These are phyloP conservation scores for Exophiala aquamarina DNA, from an alignment of 2,329 filamentous ascomycete species.

Conservation along the genomic window DNA sequence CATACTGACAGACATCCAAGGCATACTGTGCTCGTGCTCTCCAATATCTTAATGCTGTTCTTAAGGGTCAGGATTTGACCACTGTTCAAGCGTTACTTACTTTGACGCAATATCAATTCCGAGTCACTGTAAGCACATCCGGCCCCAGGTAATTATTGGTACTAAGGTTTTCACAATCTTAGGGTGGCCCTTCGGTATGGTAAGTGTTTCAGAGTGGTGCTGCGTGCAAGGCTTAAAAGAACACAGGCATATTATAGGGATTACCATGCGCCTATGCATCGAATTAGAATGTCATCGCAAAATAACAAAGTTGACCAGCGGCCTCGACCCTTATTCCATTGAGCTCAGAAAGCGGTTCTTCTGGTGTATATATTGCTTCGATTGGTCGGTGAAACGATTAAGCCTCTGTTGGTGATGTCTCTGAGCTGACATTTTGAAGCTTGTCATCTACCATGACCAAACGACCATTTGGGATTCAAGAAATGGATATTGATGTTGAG, in stretches of 20 bases:
- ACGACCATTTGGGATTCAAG: slow-evolving; percentile 25
- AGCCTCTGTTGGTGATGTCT: background rate
- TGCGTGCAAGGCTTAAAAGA: too few relatives aligned
- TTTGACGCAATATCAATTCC: slow-evolving; percentile 23
- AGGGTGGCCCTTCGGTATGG: slow-evolving; percentile 21
- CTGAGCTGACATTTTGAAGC: slow-evolving; percentile 7
- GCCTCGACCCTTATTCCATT: slow-evolving; percentile 14
- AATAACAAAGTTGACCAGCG: background rate
- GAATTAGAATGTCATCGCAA: slow-evolving; percentile 24
- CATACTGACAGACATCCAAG: slow-evolving; percentile 5
- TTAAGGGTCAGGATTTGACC: slow-evolving; percentile 18
- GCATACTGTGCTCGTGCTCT: slow-evolving; percentile 26
- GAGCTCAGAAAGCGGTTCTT: slow-evolving; percentile 27
- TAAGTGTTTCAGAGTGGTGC: too few relatives aligned
- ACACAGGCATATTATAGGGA: slow-evolving; percentile 20
- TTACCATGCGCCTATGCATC: slow-evolving; percentile 23
- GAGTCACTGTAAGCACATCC: slow-evolving; percentile 11
- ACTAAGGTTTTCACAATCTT: background rate
- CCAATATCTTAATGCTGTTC: slow-evolving; percentile 21
- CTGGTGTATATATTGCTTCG: slow-evolving; percentile 28
- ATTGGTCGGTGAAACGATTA: slow-evolving; percentile 15
- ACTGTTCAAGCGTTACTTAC: slow-evolving; percentile 25
- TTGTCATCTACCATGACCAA: slow-evolving; percentile 17
- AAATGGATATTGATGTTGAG: slow-evolving; percentile 24
- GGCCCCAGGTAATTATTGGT: background rate